phyloP scores from a whole-genome alignment of 2,329 filamentous ascomycete species.

The Epichloe sylvatica region DNA sequence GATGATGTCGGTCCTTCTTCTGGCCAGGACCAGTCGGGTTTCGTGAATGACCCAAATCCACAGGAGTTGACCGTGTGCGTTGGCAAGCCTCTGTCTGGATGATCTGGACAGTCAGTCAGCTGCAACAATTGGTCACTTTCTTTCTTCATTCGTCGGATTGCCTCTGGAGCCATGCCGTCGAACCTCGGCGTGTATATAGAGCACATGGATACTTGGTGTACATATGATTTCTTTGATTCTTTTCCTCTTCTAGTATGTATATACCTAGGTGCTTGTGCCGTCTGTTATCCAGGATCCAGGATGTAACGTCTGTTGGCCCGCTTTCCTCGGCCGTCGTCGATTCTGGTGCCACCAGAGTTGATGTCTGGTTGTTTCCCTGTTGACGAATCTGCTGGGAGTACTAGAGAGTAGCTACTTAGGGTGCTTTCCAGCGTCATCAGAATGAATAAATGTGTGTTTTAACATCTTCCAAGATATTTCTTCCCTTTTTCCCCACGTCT shows the following conservation, averaged over 20 bases:
- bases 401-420: no score
- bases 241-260: no score
- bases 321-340: neutral
- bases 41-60: slow-evolving; percentile 43
- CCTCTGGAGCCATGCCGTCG: neutral
- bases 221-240: neutral
- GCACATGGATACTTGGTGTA: neutral
- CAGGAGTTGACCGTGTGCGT: slow-evolving; percentile 41
- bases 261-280: no score
- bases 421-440: no score
- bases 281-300: neutral
- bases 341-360: neutral
- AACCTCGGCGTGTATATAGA: neutral
- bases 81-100: slow-evolving; percentile 24
- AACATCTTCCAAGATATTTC: no score
- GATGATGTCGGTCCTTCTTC: slow-evolving; percentile 49
- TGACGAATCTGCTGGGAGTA: no score
- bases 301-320: neutral
- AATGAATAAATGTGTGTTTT: no score
- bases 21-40: slow-evolving; percentile 47
- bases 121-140: neutral
- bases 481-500: no score
- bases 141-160: neutral
- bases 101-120: neutral
- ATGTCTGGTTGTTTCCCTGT: no score